Percentiles rank a stretch among this genome's conserved stretches.
Conservation (phyloP, 1,139 yeast genomes). For the Suhomyces coccinellae region DNA sequence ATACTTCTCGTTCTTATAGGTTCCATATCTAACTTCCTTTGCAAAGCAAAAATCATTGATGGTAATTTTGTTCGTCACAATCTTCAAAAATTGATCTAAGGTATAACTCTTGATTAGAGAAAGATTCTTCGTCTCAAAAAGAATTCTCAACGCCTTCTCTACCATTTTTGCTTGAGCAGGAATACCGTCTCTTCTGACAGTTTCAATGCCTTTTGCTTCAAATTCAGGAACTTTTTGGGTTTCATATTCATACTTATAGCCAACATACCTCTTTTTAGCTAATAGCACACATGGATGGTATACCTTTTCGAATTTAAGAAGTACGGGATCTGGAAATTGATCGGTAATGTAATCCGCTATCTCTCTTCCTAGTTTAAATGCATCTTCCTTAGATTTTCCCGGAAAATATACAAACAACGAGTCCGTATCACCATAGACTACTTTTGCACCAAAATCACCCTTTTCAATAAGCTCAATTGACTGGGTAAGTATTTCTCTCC, state of each 20-base stretch:
- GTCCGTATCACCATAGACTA: constrained; percentile 96
- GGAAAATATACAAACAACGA: constrained; percentile 89
- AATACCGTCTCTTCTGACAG: constrained; percentile 89
- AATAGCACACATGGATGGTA: constrained; percentile 82
- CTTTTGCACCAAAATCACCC: constrained; percentile 80
- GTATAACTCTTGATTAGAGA: constrained; percentile 69
- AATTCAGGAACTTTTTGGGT: constrained; percentile 61
- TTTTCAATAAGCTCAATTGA: constrained; percentile 71
- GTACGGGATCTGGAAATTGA: constrained; percentile 78
- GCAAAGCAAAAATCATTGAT: constrained; percentile 89
- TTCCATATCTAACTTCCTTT: constrained; percentile 82
- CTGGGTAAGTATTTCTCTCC: constrained; percentile 74
- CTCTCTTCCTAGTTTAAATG: constrained; percentile 70
- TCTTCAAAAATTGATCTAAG: constrained; percentile 62
- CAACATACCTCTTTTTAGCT: constrained; percentile 90
- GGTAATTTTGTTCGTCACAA: constrained; percentile 59
- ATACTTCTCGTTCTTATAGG: constrained; percentile 67
- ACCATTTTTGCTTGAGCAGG: constrained; percentile 88
- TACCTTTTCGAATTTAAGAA: constrained; percentile 86
- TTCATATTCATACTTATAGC: constrained; percentile 65
- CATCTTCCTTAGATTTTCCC: constrained; percentile 73
- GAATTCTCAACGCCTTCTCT: constrained; percentile 61
- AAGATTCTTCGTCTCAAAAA: constrained; percentile 74
- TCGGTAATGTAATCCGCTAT: constrained; percentile 66
- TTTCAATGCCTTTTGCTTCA: constrained; percentile 96